Percentiles rank a stretch among this genome's conserved stretches.
phyloP scores from a whole-genome alignment of 2,329 filamentous ascomycete genomes.

The Penicillium sp. region DNA sequence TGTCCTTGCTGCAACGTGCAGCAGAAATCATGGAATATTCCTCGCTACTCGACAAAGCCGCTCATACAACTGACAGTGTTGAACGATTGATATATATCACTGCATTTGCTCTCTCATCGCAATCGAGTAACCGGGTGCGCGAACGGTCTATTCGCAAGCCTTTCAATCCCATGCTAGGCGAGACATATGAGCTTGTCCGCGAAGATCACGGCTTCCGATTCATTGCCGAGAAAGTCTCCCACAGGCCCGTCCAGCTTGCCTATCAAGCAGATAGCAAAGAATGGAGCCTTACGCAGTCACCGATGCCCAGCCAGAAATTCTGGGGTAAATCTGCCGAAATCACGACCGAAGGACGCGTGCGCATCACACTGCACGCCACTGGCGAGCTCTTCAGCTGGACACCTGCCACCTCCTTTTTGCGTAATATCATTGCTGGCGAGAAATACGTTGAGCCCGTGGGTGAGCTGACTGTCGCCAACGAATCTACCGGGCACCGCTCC shows the following conservation, averaged over 20 bases:
- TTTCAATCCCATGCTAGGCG: constrained; percentile 93
- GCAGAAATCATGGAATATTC: constrained; percentile 92
- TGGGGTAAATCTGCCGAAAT: constrained; percentile 97
- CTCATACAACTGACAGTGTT: constrained; percentile 52
- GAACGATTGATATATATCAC: constrained; percentile 81
- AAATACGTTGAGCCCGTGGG: constrained; percentile 97
- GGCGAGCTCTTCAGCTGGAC: constrained; percentile 88
- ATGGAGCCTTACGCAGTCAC: constrained; percentile 86
- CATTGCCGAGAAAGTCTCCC: constrained; percentile 91
- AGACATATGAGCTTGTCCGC: constrained; percentile 89
- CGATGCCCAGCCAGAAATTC: constrained; percentile 90
- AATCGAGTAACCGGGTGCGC: constrained; percentile 77
- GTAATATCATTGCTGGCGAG: constrained; percentile 96
- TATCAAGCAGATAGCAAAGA: constrained; percentile 83
- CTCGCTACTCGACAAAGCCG: constrained; percentile 73
- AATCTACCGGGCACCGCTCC: constrained; percentile 77
- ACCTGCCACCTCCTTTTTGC: constrained; percentile 81
- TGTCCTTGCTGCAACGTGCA: constrained; percentile 80
- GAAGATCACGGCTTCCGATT: constrained; percentile 85
- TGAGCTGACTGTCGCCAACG: constrained; percentile 80
- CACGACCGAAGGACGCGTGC: constrained; percentile 82
- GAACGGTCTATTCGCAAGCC: constrained; percentile 93
- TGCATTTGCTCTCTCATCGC: constrained; percentile 84
- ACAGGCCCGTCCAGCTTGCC: constrained; percentile 86
- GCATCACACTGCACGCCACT: constrained; percentile 69